Base-by-base conservation (phyloP, 805 yeast genomes). In the Metschnikowia peoriensis region DNA sequence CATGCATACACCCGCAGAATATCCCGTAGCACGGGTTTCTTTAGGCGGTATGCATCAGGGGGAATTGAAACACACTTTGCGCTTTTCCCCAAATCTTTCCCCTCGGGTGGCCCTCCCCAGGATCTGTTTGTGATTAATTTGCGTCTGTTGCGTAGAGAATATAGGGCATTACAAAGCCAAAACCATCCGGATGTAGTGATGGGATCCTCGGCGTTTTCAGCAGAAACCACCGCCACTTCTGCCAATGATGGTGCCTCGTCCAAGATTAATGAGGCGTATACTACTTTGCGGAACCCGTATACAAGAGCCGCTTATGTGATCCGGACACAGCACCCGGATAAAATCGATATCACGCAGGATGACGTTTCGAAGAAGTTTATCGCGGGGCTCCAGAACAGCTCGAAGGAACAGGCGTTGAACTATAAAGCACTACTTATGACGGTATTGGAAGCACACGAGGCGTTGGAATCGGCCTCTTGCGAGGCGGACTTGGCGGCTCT, bases 391-490 rank as follows among this genome's bases (percentile, higher is more conserved):
- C 77, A 74, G 56, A 39, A 56, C 3, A 50, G 59, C 6, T 67
- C 72, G 1, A 64, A 65, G n/a, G 70, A 67, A 38, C 61, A 59
- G n/a, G 57, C 72, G 10, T 50, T 70, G 41, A 70, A 66, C 37
- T 75, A 83, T 54, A 82, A 85, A 52, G 78, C 73, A 14, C 71
- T 89, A 63, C 70, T 93, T 40, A 81, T 89, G 85, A 82, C 82
- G 42, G 87, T 93, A 22, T 73, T 93, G 69, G 96, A 90, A 58
- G 83, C 89, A 5, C 94, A 92, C 65, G 99, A 93, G 67, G 80
- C 82, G 41, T 71, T 92, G 52, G 96, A 89, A 55, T 82, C 82
- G 57, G 85, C 89, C 6, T 71, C 73, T 1, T 70, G 69, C 48
- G 86, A 82, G 47, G 70, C 75, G 2, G 96, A 89, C 45, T 73